Evolutionary conservation across 352 stramenopile genomes (phyloP).

Genomic region (Globisporangium viniferum): DNA sequence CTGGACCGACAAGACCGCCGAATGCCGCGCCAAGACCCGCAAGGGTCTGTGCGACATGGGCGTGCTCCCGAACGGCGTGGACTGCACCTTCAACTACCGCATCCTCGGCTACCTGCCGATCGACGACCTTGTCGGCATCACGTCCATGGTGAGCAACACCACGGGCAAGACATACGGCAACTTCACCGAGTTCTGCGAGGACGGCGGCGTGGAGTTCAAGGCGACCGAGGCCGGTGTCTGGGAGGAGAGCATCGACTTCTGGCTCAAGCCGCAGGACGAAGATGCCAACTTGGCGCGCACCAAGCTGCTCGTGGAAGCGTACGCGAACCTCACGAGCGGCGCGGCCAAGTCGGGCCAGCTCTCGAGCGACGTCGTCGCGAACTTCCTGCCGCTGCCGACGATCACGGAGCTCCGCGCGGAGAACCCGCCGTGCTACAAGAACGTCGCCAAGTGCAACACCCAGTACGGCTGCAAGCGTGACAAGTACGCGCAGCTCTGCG

Average conservation of each 20-base stretch:
- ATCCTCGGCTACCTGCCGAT: slow-evolving; percentile 64
- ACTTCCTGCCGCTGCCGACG: slow-evolving; percentile 57
- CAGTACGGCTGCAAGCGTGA: slow-evolving; percentile 55
- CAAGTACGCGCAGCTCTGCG: slow-evolving; percentile 59
- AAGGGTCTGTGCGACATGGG: slow-evolving; percentile 52
- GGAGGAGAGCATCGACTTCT: slow-evolving; percentile 63
- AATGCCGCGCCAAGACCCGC: slow-evolving; percentile 42
- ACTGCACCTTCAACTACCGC: slow-evolving; percentile 61
- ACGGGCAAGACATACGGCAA: slow-evolving; percentile 49
- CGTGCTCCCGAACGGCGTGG: slow-evolving; percentile 54
- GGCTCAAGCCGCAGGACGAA: slow-evolving; percentile 64
- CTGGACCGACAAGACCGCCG: slow-evolving; percentile 45
- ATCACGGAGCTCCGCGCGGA: slow-evolving; percentile 37
- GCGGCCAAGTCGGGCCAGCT: slow-evolving; percentile 33
- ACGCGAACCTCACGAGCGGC: slow-evolving; percentile 48
- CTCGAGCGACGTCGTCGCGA: slow-evolving; percentile 24
- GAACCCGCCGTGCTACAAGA: slow-evolving; percentile 70
- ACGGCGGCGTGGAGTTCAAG: slow-evolving; percentile 60
- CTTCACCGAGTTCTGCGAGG: slow-evolving; percentile 62
- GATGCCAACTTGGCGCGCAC: slow-evolving; percentile 45
- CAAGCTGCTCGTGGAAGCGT: slow-evolving; percentile 47
- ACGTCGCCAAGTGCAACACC: slow-evolving; percentile 56
- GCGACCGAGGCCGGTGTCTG: slow-evolving; percentile 34
- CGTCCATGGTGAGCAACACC: slow-evolving; percentile 49
- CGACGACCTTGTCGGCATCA: slow-evolving; percentile 77